phyloP scores from a whole-genome alignment of 169 alveolate genomes.

The Plasmodium malariae region DNA sequence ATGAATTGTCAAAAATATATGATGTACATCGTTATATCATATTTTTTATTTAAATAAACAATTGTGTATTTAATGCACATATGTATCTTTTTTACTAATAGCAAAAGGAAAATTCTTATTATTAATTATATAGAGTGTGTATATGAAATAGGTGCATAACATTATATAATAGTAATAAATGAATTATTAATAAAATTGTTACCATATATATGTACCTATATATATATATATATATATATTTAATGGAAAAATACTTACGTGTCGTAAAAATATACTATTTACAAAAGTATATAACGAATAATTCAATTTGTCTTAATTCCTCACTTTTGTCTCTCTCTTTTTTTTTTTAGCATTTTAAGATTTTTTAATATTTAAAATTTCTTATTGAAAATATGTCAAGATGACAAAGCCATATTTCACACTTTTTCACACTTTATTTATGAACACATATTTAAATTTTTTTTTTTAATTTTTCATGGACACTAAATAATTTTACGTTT shows the following conservation, averaged over 20 bases:
- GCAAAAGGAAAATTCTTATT: not conserved
- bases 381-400: conserved; percentile 19
- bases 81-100: not conserved
- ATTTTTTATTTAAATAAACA: not conserved
- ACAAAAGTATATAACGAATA: not conserved
- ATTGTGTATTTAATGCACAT: not conserved
- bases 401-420: no score
- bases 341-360: conserved; percentile 15
- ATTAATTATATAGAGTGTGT: not conserved
- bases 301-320: not conserved
- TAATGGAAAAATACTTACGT: no score
- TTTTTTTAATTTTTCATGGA: no score
- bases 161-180: not conserved
- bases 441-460: no score
- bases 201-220: not conserved
- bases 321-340: not conserved
- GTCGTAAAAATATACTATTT: not conserved
- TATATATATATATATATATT: conserved; percentile 9
- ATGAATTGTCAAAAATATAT: conserved; percentile 27
- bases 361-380: conserved; percentile 11
- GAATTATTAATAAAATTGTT: not conserved
- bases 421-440: no score
- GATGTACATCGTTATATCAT: not conserved
- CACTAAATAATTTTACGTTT: no score
- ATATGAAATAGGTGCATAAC: conserved; percentile 25